phyloP scores from a whole-genome alignment of 129 eudicot species.

The Solidago caesia region DNA sequence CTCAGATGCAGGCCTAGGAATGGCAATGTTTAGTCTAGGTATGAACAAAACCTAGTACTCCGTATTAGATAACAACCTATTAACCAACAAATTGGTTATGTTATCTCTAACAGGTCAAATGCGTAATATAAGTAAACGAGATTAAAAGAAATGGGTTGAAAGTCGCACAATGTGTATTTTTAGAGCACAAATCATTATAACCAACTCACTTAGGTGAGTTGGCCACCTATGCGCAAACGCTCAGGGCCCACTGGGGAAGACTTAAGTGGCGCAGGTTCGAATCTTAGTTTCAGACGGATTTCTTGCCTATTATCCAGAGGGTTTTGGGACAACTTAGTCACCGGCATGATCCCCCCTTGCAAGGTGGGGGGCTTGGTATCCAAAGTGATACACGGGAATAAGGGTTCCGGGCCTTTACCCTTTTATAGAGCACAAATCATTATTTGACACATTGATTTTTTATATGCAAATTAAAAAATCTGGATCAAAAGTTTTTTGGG shows the following conservation, averaged over 20 bases:
- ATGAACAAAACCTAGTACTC: neutral
- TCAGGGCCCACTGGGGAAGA: too few relatives aligned
- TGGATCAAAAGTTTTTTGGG: neutral
- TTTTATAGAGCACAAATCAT: neutral
- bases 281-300: too few relatives aligned
- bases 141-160: neutral
- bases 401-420: too few relatives aligned
- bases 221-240: too few relatives aligned
- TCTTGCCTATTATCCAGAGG: too few relatives aligned
- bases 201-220: too few relatives aligned
- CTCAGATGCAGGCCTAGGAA: slow-evolving; percentile 63
- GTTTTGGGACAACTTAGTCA: too few relatives aligned
- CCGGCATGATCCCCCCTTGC: too few relatives aligned
- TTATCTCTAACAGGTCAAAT: neutral
- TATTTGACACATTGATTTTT: neutral
- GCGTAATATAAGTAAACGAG: neutral
- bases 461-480: neutral
- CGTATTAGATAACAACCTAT: neutral
- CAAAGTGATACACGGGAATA: too few relatives aligned
- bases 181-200: neutral
- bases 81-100: neutral
- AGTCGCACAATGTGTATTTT: neutral
- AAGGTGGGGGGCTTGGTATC: too few relatives aligned
- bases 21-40: slow-evolving; percentile 76
- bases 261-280: too few relatives aligned